Conservation (phyloP, 148 eudicot genomes). For the Nepenthes gracilis region DNA sequence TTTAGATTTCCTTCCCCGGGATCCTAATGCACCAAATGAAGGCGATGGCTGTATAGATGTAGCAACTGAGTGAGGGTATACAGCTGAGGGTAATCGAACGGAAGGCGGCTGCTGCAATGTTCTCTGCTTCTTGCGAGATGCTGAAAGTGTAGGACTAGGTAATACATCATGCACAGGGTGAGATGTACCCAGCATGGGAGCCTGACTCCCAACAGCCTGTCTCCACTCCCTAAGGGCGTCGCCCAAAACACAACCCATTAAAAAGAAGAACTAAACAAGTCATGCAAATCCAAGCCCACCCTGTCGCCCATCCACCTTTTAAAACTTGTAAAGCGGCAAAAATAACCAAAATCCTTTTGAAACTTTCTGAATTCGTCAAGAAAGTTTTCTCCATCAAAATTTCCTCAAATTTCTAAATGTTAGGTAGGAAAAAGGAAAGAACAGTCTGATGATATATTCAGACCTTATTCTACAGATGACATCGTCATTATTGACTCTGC, state of each 20-base stretch:
- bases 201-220: constrained; percentile 49
- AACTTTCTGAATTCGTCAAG: no score
- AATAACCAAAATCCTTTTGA: no score
- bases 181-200: constrained; percentile 19
- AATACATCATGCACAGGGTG: constrained; percentile 51
- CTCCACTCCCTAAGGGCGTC: constrained; percentile 73
- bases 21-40: constrained; percentile 30
- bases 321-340: background rate
- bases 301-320: constrained; percentile 1
- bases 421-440: background rate
- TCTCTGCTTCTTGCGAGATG: constrained; percentile 72
- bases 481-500: constrained; percentile 67
- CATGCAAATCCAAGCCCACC: background rate
- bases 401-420: no score
- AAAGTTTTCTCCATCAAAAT: no score
- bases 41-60: constrained; percentile 31
- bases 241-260: constrained; percentile 6
- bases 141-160: constrained; percentile 54
- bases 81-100: constrained; percentile 25
- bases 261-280: background rate
- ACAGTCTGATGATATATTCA: background rate
- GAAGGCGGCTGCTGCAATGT: constrained; percentile 40
- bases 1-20: constrained; percentile 48
- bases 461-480: constrained; percentile 65
- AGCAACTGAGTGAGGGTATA: constrained; percentile 31